Evolutionary conservation across 2,329 filamentous ascomycete species (phyloP).

Genomic region (Colletotrichum graminicola): DNA sequence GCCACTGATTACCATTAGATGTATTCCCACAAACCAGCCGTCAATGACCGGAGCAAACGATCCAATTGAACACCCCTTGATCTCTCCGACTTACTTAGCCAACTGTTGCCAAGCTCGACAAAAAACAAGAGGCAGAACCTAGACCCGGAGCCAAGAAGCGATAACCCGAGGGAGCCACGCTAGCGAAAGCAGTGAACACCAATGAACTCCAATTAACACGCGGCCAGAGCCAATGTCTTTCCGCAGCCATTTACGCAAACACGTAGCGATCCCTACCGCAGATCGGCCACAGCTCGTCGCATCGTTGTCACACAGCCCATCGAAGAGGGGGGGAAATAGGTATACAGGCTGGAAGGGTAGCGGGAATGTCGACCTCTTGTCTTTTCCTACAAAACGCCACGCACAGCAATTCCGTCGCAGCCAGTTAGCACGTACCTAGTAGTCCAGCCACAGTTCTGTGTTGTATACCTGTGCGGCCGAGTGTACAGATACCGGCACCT

Average conservation of each 20-base stretch:
- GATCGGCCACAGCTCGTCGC: conserved; percentile 34
- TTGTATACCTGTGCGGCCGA: too few relatives aligned
- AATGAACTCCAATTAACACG: conserved; percentile 1
- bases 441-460: conserved; percentile 23
- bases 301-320: conserved; percentile 33
- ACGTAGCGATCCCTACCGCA: conserved; percentile 35
- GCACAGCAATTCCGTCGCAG: not conserved
- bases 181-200: not conserved
- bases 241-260: conserved; percentile 40
- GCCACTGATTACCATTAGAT: not conserved
- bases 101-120: conserved; percentile 23
- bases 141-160: conserved; percentile 22
- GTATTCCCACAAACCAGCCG: not conserved
- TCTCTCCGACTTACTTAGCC: not conserved
- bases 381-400: conserved; percentile 10
- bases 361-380: conserved; percentile 13
- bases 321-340: conserved; percentile 22
- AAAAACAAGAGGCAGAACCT: conserved; percentile 16
- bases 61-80: not conserved
- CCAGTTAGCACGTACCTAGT: not conserved
- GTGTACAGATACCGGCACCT: conserved; percentile 3
- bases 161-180: conserved; percentile 16
- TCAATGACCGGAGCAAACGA: conserved; percentile 26
- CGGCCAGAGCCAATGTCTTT: conserved; percentile 11
- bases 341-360: conserved; percentile 13